Base-by-base conservation (phyloP, 2,329 filamentous ascomycete species). In the Cordyceps tenuipes region DNA sequence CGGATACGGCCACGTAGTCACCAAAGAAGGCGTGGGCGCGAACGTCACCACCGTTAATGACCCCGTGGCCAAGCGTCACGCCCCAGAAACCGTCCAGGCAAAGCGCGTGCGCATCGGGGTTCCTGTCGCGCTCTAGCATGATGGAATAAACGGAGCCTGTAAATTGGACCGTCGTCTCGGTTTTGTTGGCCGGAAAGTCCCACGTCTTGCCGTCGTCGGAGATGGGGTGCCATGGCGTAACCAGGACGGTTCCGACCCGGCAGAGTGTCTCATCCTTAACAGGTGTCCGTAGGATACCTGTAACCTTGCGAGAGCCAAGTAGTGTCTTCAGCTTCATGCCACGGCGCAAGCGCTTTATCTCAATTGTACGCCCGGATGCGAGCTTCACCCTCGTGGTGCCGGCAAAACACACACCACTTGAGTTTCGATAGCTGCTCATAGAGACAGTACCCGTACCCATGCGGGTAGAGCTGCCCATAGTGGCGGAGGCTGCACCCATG, bases 141-240 rank as follows among this genome's bases (percentile, higher is more conserved):
- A 86, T 70, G 0, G 83, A 86, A 70, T 83, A 86, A 6, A 86
- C 73, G 2, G 68, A 68, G 0, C 82, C 82, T 0, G 78, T 78
- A 56, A 82, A 83, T 3, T 70, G 65, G 0, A 76, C 69, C 7
- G 63, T 63, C 1, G 65, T 56, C 0, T 68, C 64, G 0, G 73
- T 68, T 1, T 76, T 64, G 0, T 76, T 62, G 0, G 68, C 73
- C 0, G 82, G 82, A 63, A 82, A 83, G 0, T 61, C 64, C 81
- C 80, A 84, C 3, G 57, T 64, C 48, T 70, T 67, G 17, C 66
- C 70, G 21, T 75, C 70, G 1, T 67, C 52, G 0, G 71, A 75
- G 3, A 87, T 69, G 1, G 84, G 84, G 66, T 87, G 84, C 81
- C 82, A 86, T 0, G 80, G 78, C 26, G 84, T 86, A 31, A 85